These are phyloP conservation scores for Volutella citrinella DNA, from an alignment of 2,329 filamentous ascomycete species.

Conservation along the genomic window DNA sequence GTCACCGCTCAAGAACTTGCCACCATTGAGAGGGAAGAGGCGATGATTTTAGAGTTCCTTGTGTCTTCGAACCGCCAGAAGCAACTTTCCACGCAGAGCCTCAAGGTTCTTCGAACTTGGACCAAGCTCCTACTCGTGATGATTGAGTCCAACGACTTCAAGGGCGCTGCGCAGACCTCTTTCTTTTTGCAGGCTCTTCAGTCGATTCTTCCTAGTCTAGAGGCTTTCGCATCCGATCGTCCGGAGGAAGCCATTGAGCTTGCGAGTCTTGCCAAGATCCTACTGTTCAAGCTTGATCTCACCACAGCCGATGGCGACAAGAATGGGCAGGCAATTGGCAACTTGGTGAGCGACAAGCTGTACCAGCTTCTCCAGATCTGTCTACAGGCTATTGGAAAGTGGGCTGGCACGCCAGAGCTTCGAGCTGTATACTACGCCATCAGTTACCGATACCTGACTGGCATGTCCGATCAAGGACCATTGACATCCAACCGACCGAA, in stretches of 20 bases:
- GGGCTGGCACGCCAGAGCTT: conserved; percentile 66
- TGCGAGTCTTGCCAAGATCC: conserved; percentile 69
- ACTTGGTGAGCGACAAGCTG: conserved; percentile 82
- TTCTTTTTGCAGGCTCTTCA: conserved; percentile 87
- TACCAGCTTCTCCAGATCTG: conserved; percentile 90
- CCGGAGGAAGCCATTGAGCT: conserved; percentile 71
- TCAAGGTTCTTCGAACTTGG: conserved; percentile 77
- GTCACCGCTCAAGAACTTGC: conserved; percentile 47
- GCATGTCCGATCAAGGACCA: conserved; percentile 57
- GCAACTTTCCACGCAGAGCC: conserved; percentile 54
- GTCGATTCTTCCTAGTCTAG: conserved; percentile 82
- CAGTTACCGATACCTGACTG: conserved; percentile 79
- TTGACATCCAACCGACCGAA: conserved; percentile 49
- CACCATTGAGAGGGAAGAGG: conserved; percentile 56
- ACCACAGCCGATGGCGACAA: conserved; percentile 36
- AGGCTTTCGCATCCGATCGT: conserved; percentile 68
- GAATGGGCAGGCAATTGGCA: conserved; percentile 51
- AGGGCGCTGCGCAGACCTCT: conserved; percentile 65
- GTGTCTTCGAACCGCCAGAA: conserved; percentile 61
- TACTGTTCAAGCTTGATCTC: conserved; percentile 70
- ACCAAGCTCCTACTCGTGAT: conserved; percentile 80
- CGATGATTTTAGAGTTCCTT: conserved; percentile 58
- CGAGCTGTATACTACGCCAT: conserved; percentile 89
- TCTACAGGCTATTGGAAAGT: conserved; percentile 73
- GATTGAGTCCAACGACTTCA: conserved; percentile 78